These are phyloP conservation scores for Flaveria floridana DNA, from an alignment of 140 eudicot genomes.

Conservation along the genomic window DNA sequence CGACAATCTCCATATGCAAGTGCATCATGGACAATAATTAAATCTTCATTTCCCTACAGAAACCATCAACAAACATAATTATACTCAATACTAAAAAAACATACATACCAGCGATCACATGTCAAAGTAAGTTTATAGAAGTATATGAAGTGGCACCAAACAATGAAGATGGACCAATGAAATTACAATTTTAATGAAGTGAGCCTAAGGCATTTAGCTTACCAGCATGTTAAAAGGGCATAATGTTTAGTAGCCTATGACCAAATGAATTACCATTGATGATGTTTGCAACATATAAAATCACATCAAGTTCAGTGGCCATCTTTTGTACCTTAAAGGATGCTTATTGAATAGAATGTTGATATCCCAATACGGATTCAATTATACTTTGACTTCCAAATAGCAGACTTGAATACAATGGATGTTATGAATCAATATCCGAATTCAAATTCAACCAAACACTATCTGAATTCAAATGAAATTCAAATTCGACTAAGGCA, in stretches of 20 bases:
- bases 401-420: background rate
- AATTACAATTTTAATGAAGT: conserved; percentile 1
- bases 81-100: background rate
- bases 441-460: background rate
- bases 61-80: conserved; percentile 13
- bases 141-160: background rate
- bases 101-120: background rate
- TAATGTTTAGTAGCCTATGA: background rate
- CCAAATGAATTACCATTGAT: conserved; percentile 1
- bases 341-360: no score
- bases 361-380: background rate
- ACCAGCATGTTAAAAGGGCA: background rate
- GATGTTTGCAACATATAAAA: background rate
- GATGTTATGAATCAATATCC: background rate
- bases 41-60: conserved; percentile 80
- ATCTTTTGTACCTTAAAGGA: background rate
- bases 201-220: conserved; percentile 6
- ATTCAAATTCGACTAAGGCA: background rate
- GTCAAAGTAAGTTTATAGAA: background rate
- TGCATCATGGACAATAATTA: conserved; percentile 78
- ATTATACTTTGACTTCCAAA: background rate
- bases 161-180: conserved; percentile 2
- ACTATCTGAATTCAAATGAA: background rate
- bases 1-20: conserved; percentile 92
- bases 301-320: conserved; percentile 11